These are phyloP conservation scores for Termitomyces sp. DNA, from an alignment of 768 basidiomycete genomes.

Conservation along the genomic window DNA sequence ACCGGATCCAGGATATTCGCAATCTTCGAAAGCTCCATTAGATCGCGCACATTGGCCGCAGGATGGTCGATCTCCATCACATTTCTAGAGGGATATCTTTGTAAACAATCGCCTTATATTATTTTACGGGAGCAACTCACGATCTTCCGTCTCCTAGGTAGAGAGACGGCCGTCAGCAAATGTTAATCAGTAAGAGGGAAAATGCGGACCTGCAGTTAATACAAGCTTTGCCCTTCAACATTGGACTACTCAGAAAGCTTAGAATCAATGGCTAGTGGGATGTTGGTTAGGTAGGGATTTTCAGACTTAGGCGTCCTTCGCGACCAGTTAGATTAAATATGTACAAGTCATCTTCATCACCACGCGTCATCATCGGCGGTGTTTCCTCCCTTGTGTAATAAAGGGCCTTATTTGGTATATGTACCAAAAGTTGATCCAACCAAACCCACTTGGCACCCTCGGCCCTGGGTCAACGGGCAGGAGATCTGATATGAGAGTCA, in stretches of 20 bases:
- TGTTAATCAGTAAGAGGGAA: background rate
- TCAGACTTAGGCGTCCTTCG: background rate
- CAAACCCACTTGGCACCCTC: too few species aligned
- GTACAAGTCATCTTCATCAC: background rate
- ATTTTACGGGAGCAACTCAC: constrained; percentile 23
- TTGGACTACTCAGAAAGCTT: constrained; percentile 67
- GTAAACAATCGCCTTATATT: background rate
- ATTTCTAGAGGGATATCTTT: constrained; percentile 34
- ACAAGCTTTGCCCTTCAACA: constrained; percentile 41
- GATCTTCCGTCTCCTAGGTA: constrained; percentile 46
- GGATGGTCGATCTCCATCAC: constrained; percentile 47
- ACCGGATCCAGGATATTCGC: constrained; percentile 49
- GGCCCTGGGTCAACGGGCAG: too few species aligned
- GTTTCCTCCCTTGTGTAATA: too few species aligned
- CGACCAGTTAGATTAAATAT: background rate
- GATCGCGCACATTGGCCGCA: constrained; percentile 49
- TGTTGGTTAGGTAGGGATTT: constrained; percentile 32
- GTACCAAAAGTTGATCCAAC: too few species aligned
- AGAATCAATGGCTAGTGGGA: constrained; percentile 35
- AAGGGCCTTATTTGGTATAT: too few species aligned
- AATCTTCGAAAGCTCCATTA: constrained; percentile 41
- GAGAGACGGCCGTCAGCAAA: background rate
- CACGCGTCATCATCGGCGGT: background rate
- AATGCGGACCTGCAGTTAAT: constrained; percentile 44
- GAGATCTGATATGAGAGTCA: too few species aligned